Base-by-base conservation (phyloP, 1,139 yeast species). In the Lodderomyces parapsilosis region DNA sequence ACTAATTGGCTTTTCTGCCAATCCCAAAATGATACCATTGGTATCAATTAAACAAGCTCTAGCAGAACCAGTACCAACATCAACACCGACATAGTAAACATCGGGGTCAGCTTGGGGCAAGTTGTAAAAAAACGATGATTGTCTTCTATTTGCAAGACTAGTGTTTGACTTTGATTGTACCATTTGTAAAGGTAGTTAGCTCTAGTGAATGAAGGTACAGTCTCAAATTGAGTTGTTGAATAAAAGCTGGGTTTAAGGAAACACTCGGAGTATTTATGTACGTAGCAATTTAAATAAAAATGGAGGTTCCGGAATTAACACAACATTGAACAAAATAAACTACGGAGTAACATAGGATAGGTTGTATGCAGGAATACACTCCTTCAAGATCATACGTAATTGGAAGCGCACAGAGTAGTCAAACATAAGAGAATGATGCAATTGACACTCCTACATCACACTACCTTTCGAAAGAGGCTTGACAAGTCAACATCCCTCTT, bases 31-130 rank as follows among this genome's bases (percentile, higher is more conserved):
- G 41, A 85, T 82, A 43, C 99, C 98, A 40, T 77, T 71, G 55
- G 82, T 77, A 61, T 91, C 94, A 50, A 91, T 88, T 22, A 93
- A 71, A 59, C 96, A 93, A 3, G 98, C 98, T 51, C 99, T 75
- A 10, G 96, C 97, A 3, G 96, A 86, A 14, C 98, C 99, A 1
- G 99, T 91, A 20, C 99, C 99, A 28, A 93, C 98, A 60, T 93
- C 99, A 13, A 93, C 96, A 47, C 98, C 98, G 40, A 91, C 80
- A 58, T 84, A 90, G 63, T 81, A 85, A 11, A 79, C 70, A 50
- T 72, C 77, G 1, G 78, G 75, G 41, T 68, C 74, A 6, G 79
- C 76, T 13, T 72, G 70, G 27, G 66, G 63, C 41, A 62, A 63
- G 39, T 65, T 68, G 47, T 65, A 60, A 57, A 68, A 66, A 52